These are phyloP conservation scores for Lenzites betulinus DNA, from an alignment of 768 basidiomycete genomes.

Conservation along the genomic window DNA sequence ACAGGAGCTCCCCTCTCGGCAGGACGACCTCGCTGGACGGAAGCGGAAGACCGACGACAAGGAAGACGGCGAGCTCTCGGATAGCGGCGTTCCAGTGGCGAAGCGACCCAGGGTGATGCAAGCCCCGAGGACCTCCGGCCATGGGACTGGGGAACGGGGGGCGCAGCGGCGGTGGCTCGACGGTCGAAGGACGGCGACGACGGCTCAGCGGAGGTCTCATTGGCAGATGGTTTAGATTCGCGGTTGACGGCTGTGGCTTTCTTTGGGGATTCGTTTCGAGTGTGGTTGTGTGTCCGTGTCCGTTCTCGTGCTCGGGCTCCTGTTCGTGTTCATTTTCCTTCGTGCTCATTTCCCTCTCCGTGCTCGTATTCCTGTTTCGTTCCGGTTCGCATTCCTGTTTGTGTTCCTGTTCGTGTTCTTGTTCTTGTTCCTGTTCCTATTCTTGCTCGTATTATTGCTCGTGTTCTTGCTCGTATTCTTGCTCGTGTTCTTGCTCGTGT, in stretches of 20 bases:
- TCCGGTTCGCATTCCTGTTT: too few species aligned
- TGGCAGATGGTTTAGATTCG: neutral
- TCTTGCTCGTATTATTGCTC: too few species aligned
- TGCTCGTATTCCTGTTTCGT: too few species aligned
- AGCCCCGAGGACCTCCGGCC: neutral
- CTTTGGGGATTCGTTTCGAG: too few species aligned
- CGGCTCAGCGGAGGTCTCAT: neutral
- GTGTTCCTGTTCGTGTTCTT: too few species aligned
- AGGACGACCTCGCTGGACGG: neutral
- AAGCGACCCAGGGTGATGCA: neutral
- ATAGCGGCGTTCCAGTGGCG: neutral
- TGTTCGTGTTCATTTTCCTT: too few species aligned
- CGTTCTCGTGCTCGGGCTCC: too few species aligned
- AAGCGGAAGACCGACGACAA: constrained; percentile 6
- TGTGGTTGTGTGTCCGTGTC: too few species aligned
- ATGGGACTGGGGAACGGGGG: neutral
- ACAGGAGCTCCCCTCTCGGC: neutral
- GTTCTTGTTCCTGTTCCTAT: too few species aligned
- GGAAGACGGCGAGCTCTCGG: constrained; percentile 7
- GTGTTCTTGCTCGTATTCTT: too few species aligned
- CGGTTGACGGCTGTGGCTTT: neutral
- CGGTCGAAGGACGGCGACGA: neutral
- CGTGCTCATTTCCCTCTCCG: too few species aligned
- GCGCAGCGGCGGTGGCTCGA: neutral
- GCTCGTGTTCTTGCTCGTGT: too few species aligned